Conservation (phyloP, 2,329 filamentous ascomycete species). For the Microsporum audouinii region DNA sequence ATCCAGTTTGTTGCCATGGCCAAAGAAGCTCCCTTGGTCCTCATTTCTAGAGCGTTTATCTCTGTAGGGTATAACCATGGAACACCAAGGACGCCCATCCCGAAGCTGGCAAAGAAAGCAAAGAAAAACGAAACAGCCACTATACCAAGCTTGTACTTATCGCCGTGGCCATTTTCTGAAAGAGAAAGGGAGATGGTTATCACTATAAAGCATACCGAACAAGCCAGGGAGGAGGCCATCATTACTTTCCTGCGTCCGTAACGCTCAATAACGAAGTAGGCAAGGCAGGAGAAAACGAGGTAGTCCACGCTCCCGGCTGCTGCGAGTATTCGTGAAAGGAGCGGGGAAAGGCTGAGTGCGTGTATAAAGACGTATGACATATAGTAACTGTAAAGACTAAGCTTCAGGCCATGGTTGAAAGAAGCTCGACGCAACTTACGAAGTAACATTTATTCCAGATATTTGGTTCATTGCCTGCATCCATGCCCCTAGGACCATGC, state of each 20-base stretch:
- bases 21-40: conserved; percentile 13
- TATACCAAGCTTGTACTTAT: conserved; percentile 37
- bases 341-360: conserved; percentile 28
- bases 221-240: conserved; percentile 39
- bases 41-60: conserved; percentile 14
- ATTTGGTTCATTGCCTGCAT: conserved; percentile 31
- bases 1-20: conserved; percentile 22
- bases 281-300: conserved; percentile 33
- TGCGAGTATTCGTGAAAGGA: conserved; percentile 33
- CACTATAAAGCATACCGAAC: conserved; percentile 39
- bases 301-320: conserved; percentile 39
- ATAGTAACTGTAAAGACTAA: conserved; percentile 21
- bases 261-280: conserved; percentile 39
- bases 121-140: conserved; percentile 40
- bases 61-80: conserved; percentile 20
- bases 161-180: conserved; percentile 29
- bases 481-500: conserved; percentile 37
- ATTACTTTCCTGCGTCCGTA: conserved; percentile 40
- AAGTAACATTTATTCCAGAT: conserved; percentile 28
- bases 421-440: conserved; percentile 5
- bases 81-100: conserved; percentile 30
- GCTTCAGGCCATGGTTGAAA: conserved; percentile 5
- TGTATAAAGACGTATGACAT: conserved; percentile 35
- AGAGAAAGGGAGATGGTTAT: conserved; percentile 37
- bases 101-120: conserved; percentile 31